A percentile compares a stretch with the other conserved stretches of the same genome.
Evolutionary conservation across 208 protist genomes (phyloP).

Genomic region (Trypanosoma grayi): DNA sequence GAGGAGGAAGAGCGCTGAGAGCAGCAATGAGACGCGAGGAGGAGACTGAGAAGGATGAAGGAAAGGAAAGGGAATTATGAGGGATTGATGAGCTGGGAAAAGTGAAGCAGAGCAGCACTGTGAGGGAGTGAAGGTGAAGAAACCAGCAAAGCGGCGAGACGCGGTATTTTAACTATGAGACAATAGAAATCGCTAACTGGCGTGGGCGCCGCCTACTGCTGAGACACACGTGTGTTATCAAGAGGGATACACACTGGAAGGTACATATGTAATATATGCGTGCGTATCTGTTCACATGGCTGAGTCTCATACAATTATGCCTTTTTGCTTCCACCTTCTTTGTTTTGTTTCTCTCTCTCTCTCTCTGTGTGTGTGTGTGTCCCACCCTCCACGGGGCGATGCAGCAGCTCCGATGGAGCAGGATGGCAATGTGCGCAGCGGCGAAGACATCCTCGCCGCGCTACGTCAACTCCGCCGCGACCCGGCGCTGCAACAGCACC

Average conservation of each 20-base stretch:
- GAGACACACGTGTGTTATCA: no score
- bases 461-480: slow-evolving; percentile 3
- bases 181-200: neutral
- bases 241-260: neutral
- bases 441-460: neutral
- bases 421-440: neutral
- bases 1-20: slow-evolving; percentile 8
- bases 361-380: neutral
- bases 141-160: neutral
- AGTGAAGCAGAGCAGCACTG: neutral
- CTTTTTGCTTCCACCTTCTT: slow-evolving; percentile 2
- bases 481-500: neutral
- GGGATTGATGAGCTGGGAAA: neutral
- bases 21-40: slow-evolving; percentile 19
- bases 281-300: neutral
- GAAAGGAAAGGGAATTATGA: neutral
- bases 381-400: neutral
- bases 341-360: slow-evolving; percentile 2
- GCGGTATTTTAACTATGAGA: neutral
- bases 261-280: neutral
- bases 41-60: slow-evolving; percentile 13
- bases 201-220: no score
- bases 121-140: no score
- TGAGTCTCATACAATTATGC: neutral
- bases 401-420: neutral